phyloP scores from a whole-genome alignment of 495 filamentous ascomycete genomes.

The Amorphotheca resinae region DNA sequence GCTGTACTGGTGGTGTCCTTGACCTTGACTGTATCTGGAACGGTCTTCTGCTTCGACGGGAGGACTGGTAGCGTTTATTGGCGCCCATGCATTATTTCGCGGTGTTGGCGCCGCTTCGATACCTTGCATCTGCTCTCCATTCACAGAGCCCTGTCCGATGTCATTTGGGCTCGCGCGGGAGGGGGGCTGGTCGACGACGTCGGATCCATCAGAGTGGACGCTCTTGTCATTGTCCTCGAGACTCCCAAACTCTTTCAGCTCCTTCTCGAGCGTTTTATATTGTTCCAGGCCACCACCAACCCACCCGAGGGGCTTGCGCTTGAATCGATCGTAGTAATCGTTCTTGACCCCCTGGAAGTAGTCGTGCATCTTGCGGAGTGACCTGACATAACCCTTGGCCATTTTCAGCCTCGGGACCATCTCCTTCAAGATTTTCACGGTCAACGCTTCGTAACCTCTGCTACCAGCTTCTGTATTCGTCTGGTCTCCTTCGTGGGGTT shows the following conservation, averaged over 20 bases:
- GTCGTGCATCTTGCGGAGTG: slow-evolving; percentile 52
- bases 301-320: neutral
- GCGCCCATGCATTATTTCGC: slow-evolving; percentile 15
- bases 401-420: slow-evolving; percentile 58
- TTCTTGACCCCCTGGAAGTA: slow-evolving; percentile 55
- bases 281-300: slow-evolving; percentile 54
- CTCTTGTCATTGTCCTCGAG: slow-evolving; percentile 14
- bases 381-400: slow-evolving; percentile 57
- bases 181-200: slow-evolving; percentile 10
- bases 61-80: slow-evolving; percentile 14
- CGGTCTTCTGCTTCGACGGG: slow-evolving; percentile 12
- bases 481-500: slow-evolving; percentile 10
- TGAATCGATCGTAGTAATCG: slow-evolving; percentile 32
- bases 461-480: slow-evolving; percentile 1
- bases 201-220: slow-evolving; percentile 14
- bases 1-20: slow-evolving; percentile 5
- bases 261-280: slow-evolving; percentile 37
- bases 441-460: slow-evolving; percentile 27
- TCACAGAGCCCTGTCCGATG: slow-evolving; percentile 11
- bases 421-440: slow-evolving; percentile 33
- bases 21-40: slow-evolving; percentile 6
- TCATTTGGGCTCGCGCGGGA: slow-evolving; percentile 21
- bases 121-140: slow-evolving; percentile 20
- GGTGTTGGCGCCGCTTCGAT: slow-evolving; percentile 7
- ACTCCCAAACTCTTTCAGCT: slow-evolving; percentile 22